A percentile compares a stretch with the other conserved stretches of the same genome.
phyloP scores from a whole-genome alignment of 768 basidiomycete genomes.

The Phaffia tasmanica region DNA sequence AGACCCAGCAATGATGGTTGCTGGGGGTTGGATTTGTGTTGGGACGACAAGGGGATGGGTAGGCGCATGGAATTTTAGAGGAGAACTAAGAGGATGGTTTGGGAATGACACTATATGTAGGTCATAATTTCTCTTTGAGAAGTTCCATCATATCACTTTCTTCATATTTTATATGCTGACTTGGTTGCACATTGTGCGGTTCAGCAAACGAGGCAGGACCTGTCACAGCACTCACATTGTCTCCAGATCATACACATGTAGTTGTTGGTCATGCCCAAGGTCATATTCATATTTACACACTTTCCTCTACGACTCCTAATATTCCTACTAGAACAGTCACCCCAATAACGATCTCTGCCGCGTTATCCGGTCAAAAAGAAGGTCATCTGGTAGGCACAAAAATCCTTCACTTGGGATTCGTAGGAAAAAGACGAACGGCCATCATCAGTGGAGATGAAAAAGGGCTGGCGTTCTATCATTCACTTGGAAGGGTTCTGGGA shows the following conservation, averaged over 20 bases:
- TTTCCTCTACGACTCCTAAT: constrained; percentile 49
- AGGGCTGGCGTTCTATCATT: constrained; percentile 90
- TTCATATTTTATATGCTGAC: neutral
- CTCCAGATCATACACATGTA: constrained; percentile 85
- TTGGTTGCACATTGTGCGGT: constrained; percentile 7
- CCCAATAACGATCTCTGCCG: constrained; percentile 56
- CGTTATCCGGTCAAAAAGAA: constrained; percentile 68
- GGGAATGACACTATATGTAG: constrained; percentile 58
- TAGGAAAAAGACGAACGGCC: constrained; percentile 84
- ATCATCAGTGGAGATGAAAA: constrained; percentile 79
- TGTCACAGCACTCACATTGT: constrained; percentile 80
- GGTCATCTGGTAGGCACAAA: constrained; percentile 70
- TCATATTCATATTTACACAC: constrained; percentile 72
- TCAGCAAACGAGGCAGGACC: constrained; percentile 56
- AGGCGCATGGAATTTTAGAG: constrained; percentile 80
- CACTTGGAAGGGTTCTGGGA: constrained; percentile 83
- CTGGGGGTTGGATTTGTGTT: constrained; percentile 77
- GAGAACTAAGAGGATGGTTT: constrained; percentile 67
- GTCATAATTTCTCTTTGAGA: constrained; percentile 13
- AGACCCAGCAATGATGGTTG: constrained; percentile 65
- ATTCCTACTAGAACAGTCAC: constrained; percentile 55
- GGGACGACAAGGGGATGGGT: constrained; percentile 71
- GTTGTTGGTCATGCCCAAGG: constrained; percentile 79
- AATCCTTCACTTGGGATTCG: constrained; percentile 67
- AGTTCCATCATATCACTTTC: too few relatives aligned